A percentile compares a stretch with the other conserved stretches of the same genome.
phyloP scores from a whole-genome alignment of 345 rosid species.

The Mallotus nudiflorus region DNA sequence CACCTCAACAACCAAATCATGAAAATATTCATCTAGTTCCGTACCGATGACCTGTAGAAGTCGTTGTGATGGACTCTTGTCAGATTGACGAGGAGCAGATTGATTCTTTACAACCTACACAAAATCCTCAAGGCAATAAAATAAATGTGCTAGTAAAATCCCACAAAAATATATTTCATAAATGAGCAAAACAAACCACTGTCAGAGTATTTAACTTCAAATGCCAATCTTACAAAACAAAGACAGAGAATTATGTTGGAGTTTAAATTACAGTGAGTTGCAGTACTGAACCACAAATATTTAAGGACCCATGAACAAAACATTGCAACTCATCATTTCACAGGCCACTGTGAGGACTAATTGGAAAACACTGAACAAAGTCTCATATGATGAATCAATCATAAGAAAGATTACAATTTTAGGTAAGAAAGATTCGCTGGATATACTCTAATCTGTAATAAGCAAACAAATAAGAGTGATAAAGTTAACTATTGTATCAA shows the following conservation, averaged over 20 bases:
- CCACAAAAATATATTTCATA: not conserved
- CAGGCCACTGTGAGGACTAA: not conserved
- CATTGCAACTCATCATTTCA: not conserved
- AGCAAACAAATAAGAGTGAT: not conserved
- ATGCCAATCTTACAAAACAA: slow-evolving; percentile 1
- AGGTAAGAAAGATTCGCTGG: not conserved
- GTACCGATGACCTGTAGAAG: slow-evolving; percentile 91
- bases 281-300: not conserved
- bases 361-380: not conserved
- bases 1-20: not conserved
- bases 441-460: not conserved
- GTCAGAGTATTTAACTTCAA: not conserved
- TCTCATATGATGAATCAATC: not conserved
- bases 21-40: slow-evolving; percentile 4
- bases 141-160: slow-evolving; percentile 10
- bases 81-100: slow-evolving; percentile 52
- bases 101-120: slow-evolving; percentile 63
- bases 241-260: not conserved
- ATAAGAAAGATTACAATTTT: not conserved
- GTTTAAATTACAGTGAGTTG: not conserved
- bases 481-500: not conserved
- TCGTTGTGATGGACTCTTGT: slow-evolving; percentile 63
- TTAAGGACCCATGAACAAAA: not conserved
- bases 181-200: slow-evolving; percentile 1
- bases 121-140: slow-evolving; percentile 22